These are phyloP conservation scores for Termitomyces sp. DNA, from an alignment of 768 basidiomycete genomes.

Conservation along the genomic window DNA sequence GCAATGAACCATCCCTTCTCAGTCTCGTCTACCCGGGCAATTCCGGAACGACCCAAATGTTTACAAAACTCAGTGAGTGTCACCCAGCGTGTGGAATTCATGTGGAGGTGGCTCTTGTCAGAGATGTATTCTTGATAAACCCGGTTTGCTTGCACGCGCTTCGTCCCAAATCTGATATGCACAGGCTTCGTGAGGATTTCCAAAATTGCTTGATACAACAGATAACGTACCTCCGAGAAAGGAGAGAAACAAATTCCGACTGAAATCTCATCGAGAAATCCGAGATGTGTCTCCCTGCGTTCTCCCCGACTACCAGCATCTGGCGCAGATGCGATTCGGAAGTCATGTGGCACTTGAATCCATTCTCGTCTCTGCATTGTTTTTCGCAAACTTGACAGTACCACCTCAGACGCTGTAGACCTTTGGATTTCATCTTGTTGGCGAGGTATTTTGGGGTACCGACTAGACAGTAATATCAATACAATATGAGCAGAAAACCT, in stretches of 20 bases:
- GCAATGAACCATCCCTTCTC: slow-evolving; percentile 98
- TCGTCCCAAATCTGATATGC: slow-evolving; percentile 73
- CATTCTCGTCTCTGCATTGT: slow-evolving; percentile 98
- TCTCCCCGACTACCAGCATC: slow-evolving; percentile 97
- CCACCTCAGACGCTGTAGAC: slow-evolving; percentile 93
- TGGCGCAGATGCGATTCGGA: slow-evolving; percentile 83
- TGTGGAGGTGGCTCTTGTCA: slow-evolving; percentile 92
- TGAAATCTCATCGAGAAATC: slow-evolving; percentile 89
- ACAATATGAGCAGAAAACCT: neutral
- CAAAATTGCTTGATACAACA: neutral
- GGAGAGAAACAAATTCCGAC: slow-evolving; percentile 83
- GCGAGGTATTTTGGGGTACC: slow-evolving; percentile 88
- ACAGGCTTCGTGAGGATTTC: neutral
- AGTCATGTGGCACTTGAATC: slow-evolving; percentile 92
- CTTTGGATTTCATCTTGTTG: slow-evolving; percentile 98
- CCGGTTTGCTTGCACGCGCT: slow-evolving; percentile 89
- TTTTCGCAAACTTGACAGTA: slow-evolving; percentile 99
- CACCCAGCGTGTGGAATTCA: slow-evolving; percentile 98
- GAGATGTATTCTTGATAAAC: slow-evolving; percentile 98
- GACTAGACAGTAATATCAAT: slow-evolving; percentile 35
- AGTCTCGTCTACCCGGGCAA: slow-evolving; percentile 93
- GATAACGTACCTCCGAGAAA: slow-evolving; percentile 68
- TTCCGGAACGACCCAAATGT: slow-evolving; percentile 78
- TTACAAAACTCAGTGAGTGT: slow-evolving; percentile 95
- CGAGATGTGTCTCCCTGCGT: slow-evolving; percentile 87